phyloP scores from a whole-genome alignment of 495 filamentous ascomycete species.

The Alectoria sarmentosa region DNA sequence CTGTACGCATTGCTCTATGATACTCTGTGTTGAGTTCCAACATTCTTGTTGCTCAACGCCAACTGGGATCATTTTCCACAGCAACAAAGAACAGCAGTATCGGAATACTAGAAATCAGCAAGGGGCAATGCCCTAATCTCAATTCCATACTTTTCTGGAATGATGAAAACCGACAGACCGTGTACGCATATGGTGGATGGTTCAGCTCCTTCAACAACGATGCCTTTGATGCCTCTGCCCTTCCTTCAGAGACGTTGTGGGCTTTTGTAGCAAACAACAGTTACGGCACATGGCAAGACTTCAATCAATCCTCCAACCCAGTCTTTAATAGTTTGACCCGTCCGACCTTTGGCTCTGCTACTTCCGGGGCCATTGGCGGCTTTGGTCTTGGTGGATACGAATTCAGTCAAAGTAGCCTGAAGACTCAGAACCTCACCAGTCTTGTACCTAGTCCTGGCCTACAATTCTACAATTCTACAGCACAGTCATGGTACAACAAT shows the following conservation, averaged over 20 bases:
- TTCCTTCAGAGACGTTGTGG: neutral
- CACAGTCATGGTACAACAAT: slow-evolving; percentile 7
- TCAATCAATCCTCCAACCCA: no score
- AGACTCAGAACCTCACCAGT: neutral
- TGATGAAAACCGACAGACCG: neutral
- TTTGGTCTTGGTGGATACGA: neutral
- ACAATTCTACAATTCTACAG: slow-evolving; percentile 2
- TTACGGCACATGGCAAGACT: neutral
- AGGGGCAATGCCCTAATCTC: neutral
- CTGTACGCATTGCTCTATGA: neutral
- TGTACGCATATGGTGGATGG: neutral
- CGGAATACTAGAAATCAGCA: neutral
- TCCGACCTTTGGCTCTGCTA: neutral
- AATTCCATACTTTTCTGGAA: neutral
- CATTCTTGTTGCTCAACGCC: neutral
- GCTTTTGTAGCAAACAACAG: neutral
- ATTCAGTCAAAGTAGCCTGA: neutral
- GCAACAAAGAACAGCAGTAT: neutral
- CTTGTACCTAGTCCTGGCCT: neutral
- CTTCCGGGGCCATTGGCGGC: neutral
- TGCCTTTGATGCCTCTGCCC: no score
- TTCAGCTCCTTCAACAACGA: neutral
- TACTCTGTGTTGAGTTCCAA: neutral
- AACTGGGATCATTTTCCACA: neutral
- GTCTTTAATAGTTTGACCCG: neutral